These are phyloP conservation scores for Quercus variabilis DNA, from an alignment of 306 rosid genomes.

Conservation along the genomic window DNA sequence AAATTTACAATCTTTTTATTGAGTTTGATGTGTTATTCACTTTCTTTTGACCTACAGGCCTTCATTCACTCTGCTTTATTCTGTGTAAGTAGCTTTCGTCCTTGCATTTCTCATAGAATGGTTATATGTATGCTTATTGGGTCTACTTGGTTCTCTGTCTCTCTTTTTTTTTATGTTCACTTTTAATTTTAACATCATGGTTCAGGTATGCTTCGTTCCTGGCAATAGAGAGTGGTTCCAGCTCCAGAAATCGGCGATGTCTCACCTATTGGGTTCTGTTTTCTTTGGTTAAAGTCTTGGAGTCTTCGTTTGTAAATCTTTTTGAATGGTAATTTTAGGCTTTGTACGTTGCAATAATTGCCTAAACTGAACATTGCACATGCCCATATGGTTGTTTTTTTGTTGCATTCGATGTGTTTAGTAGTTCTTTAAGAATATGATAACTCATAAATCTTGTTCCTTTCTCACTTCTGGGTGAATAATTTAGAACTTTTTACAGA, in stretches of 20 bases:
- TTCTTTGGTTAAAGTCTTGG: slow-evolving; percentile 42
- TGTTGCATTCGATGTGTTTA: neutral
- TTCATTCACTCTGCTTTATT: slow-evolving; percentile 44
- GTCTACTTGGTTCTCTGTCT: neutral
- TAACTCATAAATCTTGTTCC: neutral
- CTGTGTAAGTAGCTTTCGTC: slow-evolving; percentile 43
- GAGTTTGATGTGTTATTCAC: neutral
- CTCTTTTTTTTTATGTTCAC: neutral
- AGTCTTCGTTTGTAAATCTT: slow-evolving; percentile 32
- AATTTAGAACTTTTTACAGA: neutral
- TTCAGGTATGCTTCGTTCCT: slow-evolving; percentile 49
- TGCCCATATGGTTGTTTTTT: neutral
- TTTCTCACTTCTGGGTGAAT: neutral
- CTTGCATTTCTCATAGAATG: neutral
- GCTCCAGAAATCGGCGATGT: slow-evolving; percentile 52
- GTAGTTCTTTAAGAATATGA: too few relatives aligned
- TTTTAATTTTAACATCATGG: neutral
- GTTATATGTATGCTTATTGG: neutral
- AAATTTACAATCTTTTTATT: neutral
- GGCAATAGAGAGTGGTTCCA: slow-evolving; percentile 53
- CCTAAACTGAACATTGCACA: neutral
- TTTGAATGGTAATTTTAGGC: slow-evolving; percentile 36
- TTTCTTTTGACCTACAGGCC: slow-evolving; percentile 44
- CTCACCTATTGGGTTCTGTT: slow-evolving; percentile 63
- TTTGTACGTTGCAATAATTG: neutral